Percentiles rank a stretch among this genome's conserved stretches.
Evolutionary conservation across 1,284 basidiomycete species (phyloP).

Genomic region (Xerocomus amazonicus): DNA sequence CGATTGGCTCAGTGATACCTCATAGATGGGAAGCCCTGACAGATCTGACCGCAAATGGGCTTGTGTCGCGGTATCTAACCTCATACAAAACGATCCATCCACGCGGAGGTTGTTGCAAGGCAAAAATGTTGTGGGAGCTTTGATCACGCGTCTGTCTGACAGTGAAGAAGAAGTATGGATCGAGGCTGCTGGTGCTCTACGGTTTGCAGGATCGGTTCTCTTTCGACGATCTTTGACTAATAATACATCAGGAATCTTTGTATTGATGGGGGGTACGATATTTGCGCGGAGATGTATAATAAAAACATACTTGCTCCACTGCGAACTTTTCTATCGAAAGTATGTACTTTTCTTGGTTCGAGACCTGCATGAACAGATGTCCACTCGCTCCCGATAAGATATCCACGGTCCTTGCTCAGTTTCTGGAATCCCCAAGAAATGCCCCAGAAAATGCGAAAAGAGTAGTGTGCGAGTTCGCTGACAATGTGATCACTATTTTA

Average conservation of each 20-base stretch:
- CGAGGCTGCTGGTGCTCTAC: conserved; percentile 80
- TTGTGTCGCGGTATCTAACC: conserved; percentile 85
- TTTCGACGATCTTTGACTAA: conserved; percentile 4
- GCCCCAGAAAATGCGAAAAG: conserved; percentile 67
- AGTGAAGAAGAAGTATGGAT: conserved; percentile 82
- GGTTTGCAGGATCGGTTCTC: conserved; percentile 40
- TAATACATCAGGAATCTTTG: conserved; percentile 71
- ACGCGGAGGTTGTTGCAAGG: conserved; percentile 85
- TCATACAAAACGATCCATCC: conserved; percentile 86
- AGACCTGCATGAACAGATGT: background rate
- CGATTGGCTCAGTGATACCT: background rate
- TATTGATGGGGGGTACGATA: conserved; percentile 90
- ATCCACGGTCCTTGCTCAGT: conserved; percentile 67
- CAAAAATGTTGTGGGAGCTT: conserved; percentile 82
- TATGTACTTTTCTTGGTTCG: conserved; percentile 27
- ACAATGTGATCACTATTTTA: conserved; percentile 85
- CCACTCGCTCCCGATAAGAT: conserved; percentile 48
- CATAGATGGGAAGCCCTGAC: conserved; percentile 73
- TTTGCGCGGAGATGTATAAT: conserved; percentile 95
- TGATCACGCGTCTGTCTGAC: conserved; percentile 83
- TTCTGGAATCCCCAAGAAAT: conserved; percentile 54
- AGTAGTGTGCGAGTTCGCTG: conserved; percentile 81
- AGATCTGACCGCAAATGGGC: conserved; percentile 85
- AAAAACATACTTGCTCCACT: conserved; percentile 83
- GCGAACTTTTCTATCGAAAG: conserved; percentile 72